Evolutionary conservation across 2,329 filamentous ascomycete species (phyloP), one percentile per base, ranked within the genome.

Genomic region (Paecilomyces dactylethromorphus): DNA sequence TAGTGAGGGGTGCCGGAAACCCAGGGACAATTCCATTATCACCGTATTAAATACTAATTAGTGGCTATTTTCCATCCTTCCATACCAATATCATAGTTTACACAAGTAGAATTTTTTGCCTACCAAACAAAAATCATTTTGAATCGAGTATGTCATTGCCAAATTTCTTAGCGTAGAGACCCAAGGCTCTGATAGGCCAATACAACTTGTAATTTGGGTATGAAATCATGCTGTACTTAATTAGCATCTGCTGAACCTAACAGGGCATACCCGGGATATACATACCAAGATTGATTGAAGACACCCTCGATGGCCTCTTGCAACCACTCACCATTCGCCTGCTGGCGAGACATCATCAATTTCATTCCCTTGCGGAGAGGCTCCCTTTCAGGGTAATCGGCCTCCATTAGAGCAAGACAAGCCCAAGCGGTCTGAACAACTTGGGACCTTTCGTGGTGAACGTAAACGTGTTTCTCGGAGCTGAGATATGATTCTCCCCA

Each of bases 141-240:
- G 6, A 18, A 62, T 59, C 59, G 51, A 90, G 72, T 67, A 78
- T 81, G 58, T 87, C 83, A 60, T 90, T 81, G 0, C 88, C 89
- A 64, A 88, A 92, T 63, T 81, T 84, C 66, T 79, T 83, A 3
- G 88, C 86, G 80, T 91, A 99, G 85, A 97, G 88, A 4, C 94
- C 94, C 63, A 99, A 74, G 1, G 94, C 94, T 78, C 95, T 96
- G 71, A 97, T 89, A 1, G 93, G 87, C 76, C 97, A 99, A 59
- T 89, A 90, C 73, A 96, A 94, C 79, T 97, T 99, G 81, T 99
- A 99, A 80, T 99, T 99, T 51, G 93, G 93, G 71, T 99, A 99
- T 0, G 91, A 94, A 64, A 99, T 99, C 91, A 97, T 97, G 81
- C 86, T 87, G 68, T 24, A 15, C 33, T 31, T 55, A 31, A 60